Base-by-base conservation (phyloP, 1,284 basidiomycete genomes). In the Fomitopsis betulina region DNA sequence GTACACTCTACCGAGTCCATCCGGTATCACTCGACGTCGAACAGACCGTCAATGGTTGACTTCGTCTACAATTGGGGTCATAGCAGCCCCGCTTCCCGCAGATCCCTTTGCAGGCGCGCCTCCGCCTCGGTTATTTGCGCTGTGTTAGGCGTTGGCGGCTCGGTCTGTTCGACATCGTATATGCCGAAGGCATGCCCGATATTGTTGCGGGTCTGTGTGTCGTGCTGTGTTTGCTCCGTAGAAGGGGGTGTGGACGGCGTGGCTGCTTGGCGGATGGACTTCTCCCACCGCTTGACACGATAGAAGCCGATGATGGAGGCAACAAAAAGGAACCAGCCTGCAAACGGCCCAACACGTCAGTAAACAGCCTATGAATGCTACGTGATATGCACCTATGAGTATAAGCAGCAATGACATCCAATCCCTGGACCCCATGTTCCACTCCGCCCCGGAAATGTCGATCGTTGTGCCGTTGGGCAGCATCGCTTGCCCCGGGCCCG, bases 391-490 rank as follows among this genome's bases (percentile, higher is more conserved):
- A 87, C 91, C 91, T 38, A 94, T 66, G 0, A 88, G 91, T 92
- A 97, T 97, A 67, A 97, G 82, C 55, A 96, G 74, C 75, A 96
- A 94, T 1, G 92, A 86, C 38, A 97, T 75, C 91, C 92, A 96
- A 63, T 95, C 93, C 66, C 75, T 76, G 19, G 83, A 79, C 1
- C 79, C 71, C 3, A 81, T 42, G 54, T 70, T 68, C 17, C 58
- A 58, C 4, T 69, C 67, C 50, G 76, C 74, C 42, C 72, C 65
- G 3, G 69, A 67, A 35, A 71, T 69, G 77, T 83, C 39, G n/a
- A 59, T 51, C 15, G 39, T 43, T 5, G 63, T 64, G 37, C 58
- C 56, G 56, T 61, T 53, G 13, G 60, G 51, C 33, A 56, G 39
- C 54, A 59, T 53, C 12, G 53, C 49, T 23, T 47, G 27, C 5